Percentiles rank a stretch among this genome's conserved stretches.
Conservation (phyloP, 2,329 filamentous ascomycete genomes). For the Neonectria sp. region DNA sequence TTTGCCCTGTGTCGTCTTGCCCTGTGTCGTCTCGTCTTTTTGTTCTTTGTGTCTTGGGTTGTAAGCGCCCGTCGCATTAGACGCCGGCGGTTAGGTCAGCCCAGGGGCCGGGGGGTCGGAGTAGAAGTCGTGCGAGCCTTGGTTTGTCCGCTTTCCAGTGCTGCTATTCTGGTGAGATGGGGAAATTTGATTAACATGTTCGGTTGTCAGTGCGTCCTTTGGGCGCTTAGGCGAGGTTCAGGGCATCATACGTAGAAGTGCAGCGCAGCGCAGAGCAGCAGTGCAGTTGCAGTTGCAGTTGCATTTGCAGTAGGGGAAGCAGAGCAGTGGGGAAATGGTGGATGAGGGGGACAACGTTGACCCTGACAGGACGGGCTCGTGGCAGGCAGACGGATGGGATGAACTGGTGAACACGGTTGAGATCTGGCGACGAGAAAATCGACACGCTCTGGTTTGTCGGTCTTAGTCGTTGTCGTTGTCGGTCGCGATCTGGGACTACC, state of each 20-base stretch:
- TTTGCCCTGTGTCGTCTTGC: not conserved
- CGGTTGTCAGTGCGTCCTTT: not conserved
- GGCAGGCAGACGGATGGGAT: not conserved
- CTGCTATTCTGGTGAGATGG: constrained; percentile 22
- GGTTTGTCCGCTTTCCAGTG: constrained; percentile 12
- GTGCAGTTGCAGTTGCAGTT: not conserved
- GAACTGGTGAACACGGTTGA: constrained; percentile 12
- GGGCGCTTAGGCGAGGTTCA: constrained; percentile 10
- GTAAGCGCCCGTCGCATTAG: constrained; percentile 29
- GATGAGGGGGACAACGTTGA: constrained; percentile 25
- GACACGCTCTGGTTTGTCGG: constrained; percentile 14
- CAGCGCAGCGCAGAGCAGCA: constrained; percentile 16
- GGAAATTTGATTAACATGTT: not conserved
- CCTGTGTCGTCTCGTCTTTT: constrained; percentile 3
- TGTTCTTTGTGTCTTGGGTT: not conserved
- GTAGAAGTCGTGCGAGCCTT: not conserved
- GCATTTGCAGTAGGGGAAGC: constrained; percentile 16
- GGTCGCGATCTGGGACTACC: constrained; percentile 17
- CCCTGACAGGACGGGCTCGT: constrained; percentile 36
- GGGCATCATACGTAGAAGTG: constrained; percentile 19
- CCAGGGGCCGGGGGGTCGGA: constrained; percentile 23
- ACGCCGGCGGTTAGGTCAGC: constrained; percentile 27
- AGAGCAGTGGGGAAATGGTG: constrained; percentile 10
- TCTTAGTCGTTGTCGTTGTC: not conserved
- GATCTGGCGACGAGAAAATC: constrained; percentile 10